phyloP scores from a whole-genome alignment of 495 filamentous ascomycete species.

The Trypethelium eluteriae region DNA sequence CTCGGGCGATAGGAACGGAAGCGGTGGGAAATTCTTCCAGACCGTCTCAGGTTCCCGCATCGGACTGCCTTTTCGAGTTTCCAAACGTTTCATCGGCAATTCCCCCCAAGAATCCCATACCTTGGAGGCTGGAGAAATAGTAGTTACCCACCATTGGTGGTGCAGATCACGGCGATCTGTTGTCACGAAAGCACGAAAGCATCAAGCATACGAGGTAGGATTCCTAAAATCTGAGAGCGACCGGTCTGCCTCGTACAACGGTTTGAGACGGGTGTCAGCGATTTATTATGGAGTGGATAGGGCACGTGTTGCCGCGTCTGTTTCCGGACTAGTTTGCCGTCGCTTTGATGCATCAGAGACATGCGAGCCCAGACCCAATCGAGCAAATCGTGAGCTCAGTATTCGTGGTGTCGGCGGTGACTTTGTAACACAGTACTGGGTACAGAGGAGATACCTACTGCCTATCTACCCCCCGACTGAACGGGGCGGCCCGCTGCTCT shows the following conservation, averaged over 20 bases:
- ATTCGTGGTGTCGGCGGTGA: too few relatives aligned
- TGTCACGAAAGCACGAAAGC: too few relatives aligned
- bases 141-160: too few relatives aligned
- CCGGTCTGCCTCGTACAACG: neutral
- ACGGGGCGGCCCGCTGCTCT: constrained; percentile 3
- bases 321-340: neutral
- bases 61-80: neutral
- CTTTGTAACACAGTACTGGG: too few relatives aligned
- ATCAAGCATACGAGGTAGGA: neutral
- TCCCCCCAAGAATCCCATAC: neutral
- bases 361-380: neutral
- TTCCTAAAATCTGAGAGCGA: neutral
- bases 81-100: neutral
- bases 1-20: neutral
- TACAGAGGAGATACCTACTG: too few relatives aligned
- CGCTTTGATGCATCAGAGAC: neutral
- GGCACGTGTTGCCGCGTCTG: neutral
- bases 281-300: neutral
- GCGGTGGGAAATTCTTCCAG: neutral
- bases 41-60: neutral
- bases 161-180: too few relatives aligned
- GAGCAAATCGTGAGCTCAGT: too few relatives aligned
- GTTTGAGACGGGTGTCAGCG: neutral
- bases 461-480: neutral
- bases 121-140: neutral